These are phyloP conservation scores for Ogataea paradorogensis DNA, from an alignment of 805 yeast genomes.

Conservation along the genomic window DNA sequence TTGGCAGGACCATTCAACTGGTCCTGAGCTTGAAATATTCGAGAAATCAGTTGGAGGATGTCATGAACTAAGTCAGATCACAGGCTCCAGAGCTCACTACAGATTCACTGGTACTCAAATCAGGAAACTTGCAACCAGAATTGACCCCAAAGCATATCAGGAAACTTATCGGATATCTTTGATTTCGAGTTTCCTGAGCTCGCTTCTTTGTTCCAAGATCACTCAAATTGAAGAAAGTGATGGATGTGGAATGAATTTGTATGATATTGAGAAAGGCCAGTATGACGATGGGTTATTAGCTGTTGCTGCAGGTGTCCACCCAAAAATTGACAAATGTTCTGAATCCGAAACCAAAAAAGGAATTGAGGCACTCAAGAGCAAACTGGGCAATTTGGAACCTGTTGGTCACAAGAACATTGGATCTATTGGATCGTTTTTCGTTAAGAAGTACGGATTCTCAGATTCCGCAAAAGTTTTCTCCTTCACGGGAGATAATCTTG, in stretches of 20 bases:
- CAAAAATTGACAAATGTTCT: conserved; percentile 37
- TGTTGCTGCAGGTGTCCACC: conserved; percentile 51
- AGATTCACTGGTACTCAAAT: conserved; percentile 94
- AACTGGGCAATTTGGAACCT: conserved; percentile 53
- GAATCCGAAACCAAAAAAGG: conserved; percentile 29
- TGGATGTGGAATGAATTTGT: conserved; percentile 91
- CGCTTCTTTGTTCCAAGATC: conserved; percentile 63
- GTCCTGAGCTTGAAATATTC: conserved; percentile 57
- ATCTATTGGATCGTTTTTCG: conserved; percentile 56
- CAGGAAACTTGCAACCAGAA: conserved; percentile 59
- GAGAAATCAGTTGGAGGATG: conserved; percentile 63
- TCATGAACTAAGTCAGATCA: conserved; percentile 54
- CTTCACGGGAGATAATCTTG: conserved; percentile 89
- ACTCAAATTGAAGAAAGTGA: conserved; percentile 76
- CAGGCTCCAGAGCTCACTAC: conserved; percentile 87
- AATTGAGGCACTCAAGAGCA: conserved; percentile 41
- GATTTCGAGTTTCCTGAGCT: conserved; percentile 75
- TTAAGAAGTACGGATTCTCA: conserved; percentile 59
- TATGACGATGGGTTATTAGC: conserved; percentile 59
- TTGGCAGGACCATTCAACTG: conserved; percentile 95
- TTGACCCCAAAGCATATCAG: conserved; percentile 49
- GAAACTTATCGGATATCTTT: conserved; percentile 63
- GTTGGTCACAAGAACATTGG: conserved; percentile 51
- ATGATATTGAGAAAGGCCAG: conserved; percentile 57
- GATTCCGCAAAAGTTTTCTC: conserved; percentile 60